These are phyloP conservation scores for Aspergillus tamarii DNA, from an alignment of 2,329 filamentous ascomycete genomes.

Conservation along the genomic window DNA sequence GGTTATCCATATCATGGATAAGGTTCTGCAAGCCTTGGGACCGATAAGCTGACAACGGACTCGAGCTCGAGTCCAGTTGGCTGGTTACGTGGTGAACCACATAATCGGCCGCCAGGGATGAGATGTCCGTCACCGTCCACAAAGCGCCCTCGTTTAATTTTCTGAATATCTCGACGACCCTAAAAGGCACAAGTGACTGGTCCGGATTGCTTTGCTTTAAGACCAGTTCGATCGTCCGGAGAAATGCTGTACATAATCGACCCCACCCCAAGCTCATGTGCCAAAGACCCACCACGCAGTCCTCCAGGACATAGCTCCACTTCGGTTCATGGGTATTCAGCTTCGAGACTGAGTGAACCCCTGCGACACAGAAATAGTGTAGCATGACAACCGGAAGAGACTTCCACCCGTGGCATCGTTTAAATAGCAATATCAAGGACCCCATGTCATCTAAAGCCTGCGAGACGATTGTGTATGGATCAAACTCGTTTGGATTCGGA, in stretches of 20 bases:
- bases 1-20: conserved; percentile 14
- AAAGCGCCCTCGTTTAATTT: conserved; percentile 17
- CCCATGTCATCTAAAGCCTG: conserved; percentile 22
- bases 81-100: conserved; percentile 21
- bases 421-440: conserved; percentile 25
- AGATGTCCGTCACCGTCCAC: conserved; percentile 24
- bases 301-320: conserved; percentile 26
- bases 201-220: conserved; percentile 18
- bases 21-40: conserved; percentile 16
- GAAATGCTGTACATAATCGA: conserved; percentile 27
- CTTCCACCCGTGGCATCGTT: conserved; percentile 26
- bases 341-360: conserved; percentile 24
- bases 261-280: conserved; percentile 31
- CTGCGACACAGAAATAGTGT: conserved; percentile 28
- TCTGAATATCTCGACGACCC: conserved; percentile 21
- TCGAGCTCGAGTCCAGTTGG: neutral
- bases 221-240: conserved; percentile 26
- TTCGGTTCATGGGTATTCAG: conserved; percentile 18
- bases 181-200: conserved; percentile 18
- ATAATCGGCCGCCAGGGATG: conserved; percentile 26
- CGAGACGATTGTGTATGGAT: conserved; percentile 15
- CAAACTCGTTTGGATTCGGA: conserved; percentile 2
- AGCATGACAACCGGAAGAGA: conserved; percentile 30
- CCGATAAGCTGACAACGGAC: neutral
- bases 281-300: conserved; percentile 28